phyloP scores from a whole-genome alignment of 106 monocot genomes.

The Acorus calamus region DNA sequence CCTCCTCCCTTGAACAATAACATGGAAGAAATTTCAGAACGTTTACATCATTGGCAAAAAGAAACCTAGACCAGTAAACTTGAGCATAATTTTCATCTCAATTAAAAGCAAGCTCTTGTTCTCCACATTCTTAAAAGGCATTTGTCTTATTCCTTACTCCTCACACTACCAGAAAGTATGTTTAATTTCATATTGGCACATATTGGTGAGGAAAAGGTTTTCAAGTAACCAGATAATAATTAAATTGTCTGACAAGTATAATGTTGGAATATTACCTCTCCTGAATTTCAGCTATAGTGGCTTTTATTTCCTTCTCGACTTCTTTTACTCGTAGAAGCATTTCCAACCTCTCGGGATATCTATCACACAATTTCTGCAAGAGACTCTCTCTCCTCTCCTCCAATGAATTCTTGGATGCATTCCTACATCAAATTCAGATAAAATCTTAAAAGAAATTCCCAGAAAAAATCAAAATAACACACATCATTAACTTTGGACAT shows the following conservation, averaged over 20 bases:
- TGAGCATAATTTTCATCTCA: too few species aligned
- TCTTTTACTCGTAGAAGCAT: constrained; percentile 24
- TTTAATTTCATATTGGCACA: too few species aligned
- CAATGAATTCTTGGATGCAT: constrained; percentile 5
- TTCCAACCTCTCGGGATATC: constrained; percentile 4
- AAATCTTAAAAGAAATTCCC: too few species aligned
- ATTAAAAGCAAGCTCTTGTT: too few species aligned
- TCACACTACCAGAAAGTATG: too few species aligned
- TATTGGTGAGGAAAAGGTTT: too few species aligned
- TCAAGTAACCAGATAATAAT: too few species aligned
- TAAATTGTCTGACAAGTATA: too few species aligned
- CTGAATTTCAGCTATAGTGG: constrained; percentile 17
- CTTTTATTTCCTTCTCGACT: constrained; percentile 18
- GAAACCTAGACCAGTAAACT: neutral
- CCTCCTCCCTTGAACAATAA: constrained; percentile 19
- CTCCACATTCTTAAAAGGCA: too few species aligned
- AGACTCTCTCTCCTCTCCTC: neutral
- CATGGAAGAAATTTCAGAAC: neutral
- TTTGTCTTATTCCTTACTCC: too few species aligned
- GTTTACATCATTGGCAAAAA: neutral
- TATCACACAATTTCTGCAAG: neutral
- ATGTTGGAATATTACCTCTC: constrained; percentile 8
- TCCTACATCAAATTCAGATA: constrained; percentile 13
- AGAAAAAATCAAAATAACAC: too few species aligned
- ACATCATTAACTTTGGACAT: neutral